Base-by-base conservation (phyloP, 176 grass and related monocot species). In the Triticum timopheevii region DNA sequence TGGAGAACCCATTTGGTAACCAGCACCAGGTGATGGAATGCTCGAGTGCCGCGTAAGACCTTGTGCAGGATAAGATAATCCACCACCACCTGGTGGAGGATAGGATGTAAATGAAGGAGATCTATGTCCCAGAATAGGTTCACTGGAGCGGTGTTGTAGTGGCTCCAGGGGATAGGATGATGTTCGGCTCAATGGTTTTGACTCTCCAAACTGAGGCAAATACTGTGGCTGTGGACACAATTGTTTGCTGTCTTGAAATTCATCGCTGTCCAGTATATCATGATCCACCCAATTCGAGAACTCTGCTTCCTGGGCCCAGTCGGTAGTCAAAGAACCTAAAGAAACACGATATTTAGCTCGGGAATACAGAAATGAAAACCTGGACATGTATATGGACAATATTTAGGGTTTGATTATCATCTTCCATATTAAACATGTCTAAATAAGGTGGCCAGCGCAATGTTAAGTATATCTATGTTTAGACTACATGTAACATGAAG, bases 31-130 rank as follows among this genome's bases (percentile, higher is more conserved):
- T 83, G 93, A 94, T 40, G 97, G 97, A 79, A 98, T 94, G 86
- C 97, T 98, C 8, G 90, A 85, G 85, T 98, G 97, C 1, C 97
- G 92, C 56, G 97, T 96, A 54, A 98, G 94, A 33, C 85, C 80
- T 80, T 59, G 76, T 30, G 84, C 64, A 76, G 88, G 25, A 81
- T 91, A 90, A 91, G 90, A 90, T 88, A 69, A 80, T 65, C 59
- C 84, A 65, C 49, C 62, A 45, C 68, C 72, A 64, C 85, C 77
- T 76, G 82, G 82, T 22, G 85, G 89, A 31, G 92, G 86, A 85
- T 94, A 96, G 59, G 92, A 96, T 66, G 88, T 91, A 80, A 88
- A 92, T 45, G 88, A 92, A 78, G 87, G 42, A 68, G 90, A 86
- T 76, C 90, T 93, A 19, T 91, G 71, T 77, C 54, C 39, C 69